Percentiles rank a stretch among this genome's conserved stretches.
These are phyloP conservation scores for Scleroderma bovista DNA, from an alignment of 768 basidiomycete species.

Conservation along the genomic window DNA sequence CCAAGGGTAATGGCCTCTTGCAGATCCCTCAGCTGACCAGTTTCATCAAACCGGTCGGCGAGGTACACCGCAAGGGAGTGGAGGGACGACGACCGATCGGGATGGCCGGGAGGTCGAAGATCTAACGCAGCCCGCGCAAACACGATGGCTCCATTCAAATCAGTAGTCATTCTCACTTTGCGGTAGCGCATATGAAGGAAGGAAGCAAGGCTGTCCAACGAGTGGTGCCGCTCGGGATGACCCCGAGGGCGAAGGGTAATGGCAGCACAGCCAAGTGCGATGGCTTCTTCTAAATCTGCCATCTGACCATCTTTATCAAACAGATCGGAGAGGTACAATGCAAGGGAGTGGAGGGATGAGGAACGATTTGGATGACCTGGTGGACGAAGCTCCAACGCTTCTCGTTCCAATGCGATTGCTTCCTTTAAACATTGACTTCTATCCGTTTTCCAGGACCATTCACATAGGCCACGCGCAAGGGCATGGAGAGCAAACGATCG, in stretches of 20 bases:
- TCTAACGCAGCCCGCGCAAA: neutral
- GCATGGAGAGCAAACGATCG: neutral
- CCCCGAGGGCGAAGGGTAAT: neutral
- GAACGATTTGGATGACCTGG: constrained; percentile 1
- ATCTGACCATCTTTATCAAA: neutral
- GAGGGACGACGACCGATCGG: neutral
- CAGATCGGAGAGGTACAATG: neutral
- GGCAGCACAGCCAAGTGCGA: too few relatives aligned
- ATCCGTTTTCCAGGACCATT: neutral
- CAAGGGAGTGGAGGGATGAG: constrained; percentile 5
- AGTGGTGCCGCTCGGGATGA: neutral
- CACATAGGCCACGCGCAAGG: neutral
- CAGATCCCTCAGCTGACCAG: neutral
- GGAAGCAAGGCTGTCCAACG: neutral
- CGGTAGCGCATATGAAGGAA: neutral
- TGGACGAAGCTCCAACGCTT: neutral
- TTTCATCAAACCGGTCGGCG: neutral
- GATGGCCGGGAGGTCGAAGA: neutral
- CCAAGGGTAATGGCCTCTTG: neutral
- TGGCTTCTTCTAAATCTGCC: neutral
- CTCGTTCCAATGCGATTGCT: neutral
- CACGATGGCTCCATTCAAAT: neutral
- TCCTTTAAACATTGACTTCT: neutral
- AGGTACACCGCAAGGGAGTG: neutral
- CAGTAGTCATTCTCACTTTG: neutral